Evolutionary conservation across 768 basidiomycete species (phyloP), one percentile per base, ranked within the genome.

Genomic region (Suillus tomentosus): DNA sequence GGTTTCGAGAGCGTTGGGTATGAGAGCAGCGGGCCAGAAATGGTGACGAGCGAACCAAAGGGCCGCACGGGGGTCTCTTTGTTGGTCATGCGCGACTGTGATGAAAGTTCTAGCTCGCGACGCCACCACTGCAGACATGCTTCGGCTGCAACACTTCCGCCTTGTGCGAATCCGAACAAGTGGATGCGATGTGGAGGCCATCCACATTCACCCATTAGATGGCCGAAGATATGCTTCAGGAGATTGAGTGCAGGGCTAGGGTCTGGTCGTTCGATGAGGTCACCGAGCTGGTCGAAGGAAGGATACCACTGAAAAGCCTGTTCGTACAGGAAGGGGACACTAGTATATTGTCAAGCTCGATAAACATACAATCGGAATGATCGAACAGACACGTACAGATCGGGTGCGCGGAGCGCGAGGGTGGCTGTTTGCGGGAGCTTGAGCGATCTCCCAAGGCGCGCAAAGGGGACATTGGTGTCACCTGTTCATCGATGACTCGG

Each of bases 371-470:
- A 7, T 40, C 27, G 10, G 53, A 27, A 47, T 63, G 57, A 45
- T 36, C 0, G 11, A 42, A 56, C 0, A n/a, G 19, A 60, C 45
- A 78, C 84, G 67, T 76, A 92, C 90, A 85, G 86, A 69, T 89
- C 85, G 19, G 94, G 89, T 3, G 90, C 95, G 56, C 91, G 86
- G 11, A 96, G 72, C 1, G 92, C 84, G n/a, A 96, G 84, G 2
- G 86, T 81, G 3, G 94, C 93, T 0, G 95, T 96, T 73, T 96
- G 94, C 0, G 95, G 95, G n/a, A 97, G 84, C 67, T 86, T 91
- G 55, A 97, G 76, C 11, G 85, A 83, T 24, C 79, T 80, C 11
- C 87, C 94, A 7, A 97, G 84, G 61, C 87, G 86, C 39, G 82
- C 79, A 73, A 97, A 96, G 2, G 94, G 92, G 3, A 78, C 54